A percentile compares a stretch with the other conserved stretches of the same genome.
Conservation (phyloP, 139 green algal genomes). For the Chlorella vulgaris region DNA sequence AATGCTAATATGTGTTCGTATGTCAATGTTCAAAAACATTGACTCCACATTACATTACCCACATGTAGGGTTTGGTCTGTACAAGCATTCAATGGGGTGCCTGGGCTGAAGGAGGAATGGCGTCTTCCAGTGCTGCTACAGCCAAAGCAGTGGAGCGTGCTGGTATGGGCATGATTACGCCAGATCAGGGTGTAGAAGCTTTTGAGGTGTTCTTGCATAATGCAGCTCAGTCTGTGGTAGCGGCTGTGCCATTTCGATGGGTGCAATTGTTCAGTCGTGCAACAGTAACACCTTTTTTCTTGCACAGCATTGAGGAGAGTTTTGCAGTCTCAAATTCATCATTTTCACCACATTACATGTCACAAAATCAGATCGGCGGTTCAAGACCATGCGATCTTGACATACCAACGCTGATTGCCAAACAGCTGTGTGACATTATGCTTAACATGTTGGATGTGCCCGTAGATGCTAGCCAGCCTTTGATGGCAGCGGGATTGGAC, state of each 20-base stretch:
- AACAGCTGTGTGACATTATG: background rate
- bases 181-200: conserved; percentile 58
- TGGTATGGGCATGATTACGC: conserved; percentile 64
- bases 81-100: conserved; percentile 55
- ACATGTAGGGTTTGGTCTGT: background rate
- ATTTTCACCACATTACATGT: no score
- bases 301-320: no score
- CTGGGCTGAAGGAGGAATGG: conserved; percentile 76
- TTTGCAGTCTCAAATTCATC: no score
- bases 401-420: background rate
- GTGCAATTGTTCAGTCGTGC: background rate
- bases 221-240: conserved; percentile 16
- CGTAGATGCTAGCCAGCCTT: background rate
- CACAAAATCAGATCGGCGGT: no score
- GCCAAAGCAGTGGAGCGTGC: conserved; percentile 59
- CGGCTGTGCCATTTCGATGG: background rate
- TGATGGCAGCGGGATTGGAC: conserved; percentile 63
- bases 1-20: no score
- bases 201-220: conserved; percentile 31
- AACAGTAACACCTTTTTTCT: no score
- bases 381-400: no score
- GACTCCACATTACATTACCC: no score
- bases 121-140: conserved; percentile 47
- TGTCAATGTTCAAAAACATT: no score
- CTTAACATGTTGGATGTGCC: background rate